Evolutionary conservation across 176 grass and related monocot genomes (phyloP).

Genomic region (maize (Zea mays)): DNA sequence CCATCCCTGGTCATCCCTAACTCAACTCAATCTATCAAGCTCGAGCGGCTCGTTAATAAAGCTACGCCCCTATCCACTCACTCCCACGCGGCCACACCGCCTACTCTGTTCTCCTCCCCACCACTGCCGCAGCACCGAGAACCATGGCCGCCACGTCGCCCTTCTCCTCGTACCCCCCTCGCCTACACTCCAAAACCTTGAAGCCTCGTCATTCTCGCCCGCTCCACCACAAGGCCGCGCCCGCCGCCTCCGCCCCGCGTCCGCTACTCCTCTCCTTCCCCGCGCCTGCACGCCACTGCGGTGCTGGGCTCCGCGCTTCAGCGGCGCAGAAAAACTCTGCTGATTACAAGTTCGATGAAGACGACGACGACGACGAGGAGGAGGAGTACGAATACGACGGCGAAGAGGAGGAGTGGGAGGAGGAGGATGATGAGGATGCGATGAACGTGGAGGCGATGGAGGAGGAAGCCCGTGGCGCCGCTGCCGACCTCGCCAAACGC

Average conservation of each 20-base stretch:
- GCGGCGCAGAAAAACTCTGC: neutral
- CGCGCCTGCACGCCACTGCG: constrained; percentile 3
- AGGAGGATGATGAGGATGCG: constrained; percentile 32
- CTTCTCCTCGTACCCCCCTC: constrained; percentile 29
- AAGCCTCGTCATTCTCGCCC: neutral
- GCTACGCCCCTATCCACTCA: constrained; percentile 9
- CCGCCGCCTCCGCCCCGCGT: neutral
- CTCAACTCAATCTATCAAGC: no score
- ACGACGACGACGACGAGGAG: neutral
- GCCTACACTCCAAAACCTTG: neutral
- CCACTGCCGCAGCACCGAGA: neutral
- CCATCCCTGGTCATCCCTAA: no score
- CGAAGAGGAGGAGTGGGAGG: neutral
- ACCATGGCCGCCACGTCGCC: constrained; percentile 41
- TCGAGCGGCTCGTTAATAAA: neutral
- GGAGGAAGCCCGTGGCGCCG: constrained; percentile 71
- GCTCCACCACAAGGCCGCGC: neutral
- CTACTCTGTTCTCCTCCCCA: neutral
- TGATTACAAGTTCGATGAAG: constrained; percentile 25
- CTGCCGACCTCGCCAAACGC: constrained; percentile 51
- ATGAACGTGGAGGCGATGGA: constrained; percentile 76
- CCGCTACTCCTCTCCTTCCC: constrained; percentile 33
- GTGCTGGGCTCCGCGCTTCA: neutral
- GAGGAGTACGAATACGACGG: neutral
- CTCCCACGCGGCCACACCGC: neutral